phyloP scores from a whole-genome alignment of 2,329 filamentous ascomycete genomes.

The Phoma sp. region DNA sequence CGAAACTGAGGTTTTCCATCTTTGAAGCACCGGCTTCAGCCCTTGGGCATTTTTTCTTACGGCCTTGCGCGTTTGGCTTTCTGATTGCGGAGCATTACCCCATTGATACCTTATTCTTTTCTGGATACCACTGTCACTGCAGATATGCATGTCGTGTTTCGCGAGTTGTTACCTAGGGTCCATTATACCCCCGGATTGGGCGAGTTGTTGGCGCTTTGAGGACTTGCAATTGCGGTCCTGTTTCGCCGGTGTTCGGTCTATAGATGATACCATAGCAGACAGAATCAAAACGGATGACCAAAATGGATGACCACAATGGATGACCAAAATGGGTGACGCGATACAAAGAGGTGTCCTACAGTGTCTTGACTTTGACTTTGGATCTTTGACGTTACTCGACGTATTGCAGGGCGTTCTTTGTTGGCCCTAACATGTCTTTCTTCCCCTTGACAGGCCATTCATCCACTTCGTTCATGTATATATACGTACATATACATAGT shows the following conservation, averaged over 20 bases:
- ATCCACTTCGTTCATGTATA: too few relatives aligned
- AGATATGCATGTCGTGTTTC: constrained; percentile 12
- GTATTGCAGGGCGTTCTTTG: too few relatives aligned
- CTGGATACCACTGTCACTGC: constrained; percentile 29
- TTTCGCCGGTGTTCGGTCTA: constrained; percentile 3
- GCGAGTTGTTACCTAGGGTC: constrained; percentile 10
- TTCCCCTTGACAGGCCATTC: too few relatives aligned
- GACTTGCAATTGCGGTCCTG: constrained; percentile 1
- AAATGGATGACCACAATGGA: too few relatives aligned
- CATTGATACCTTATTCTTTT: constrained; percentile 16
- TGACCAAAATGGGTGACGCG: not conserved
- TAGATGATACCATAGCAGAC: constrained; percentile 17
- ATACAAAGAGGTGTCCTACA: too few relatives aligned
- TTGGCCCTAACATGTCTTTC: too few relatives aligned
- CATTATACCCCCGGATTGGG: constrained; percentile 16
- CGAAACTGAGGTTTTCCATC: not conserved
- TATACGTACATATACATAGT: too few relatives aligned
- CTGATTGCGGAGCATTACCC: constrained; percentile 9
- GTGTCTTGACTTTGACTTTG: too few relatives aligned
- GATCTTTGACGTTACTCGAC: too few relatives aligned
- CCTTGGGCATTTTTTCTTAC: constrained; percentile 1
- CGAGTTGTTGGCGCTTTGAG: not conserved
- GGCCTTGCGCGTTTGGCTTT: constrained; percentile 9
- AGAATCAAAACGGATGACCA: not conserved
- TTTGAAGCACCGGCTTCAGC: not conserved